These are phyloP conservation scores for Penicillium simplicissimum DNA, from an alignment of 495 filamentous ascomycete species.

Conservation along the genomic window DNA sequence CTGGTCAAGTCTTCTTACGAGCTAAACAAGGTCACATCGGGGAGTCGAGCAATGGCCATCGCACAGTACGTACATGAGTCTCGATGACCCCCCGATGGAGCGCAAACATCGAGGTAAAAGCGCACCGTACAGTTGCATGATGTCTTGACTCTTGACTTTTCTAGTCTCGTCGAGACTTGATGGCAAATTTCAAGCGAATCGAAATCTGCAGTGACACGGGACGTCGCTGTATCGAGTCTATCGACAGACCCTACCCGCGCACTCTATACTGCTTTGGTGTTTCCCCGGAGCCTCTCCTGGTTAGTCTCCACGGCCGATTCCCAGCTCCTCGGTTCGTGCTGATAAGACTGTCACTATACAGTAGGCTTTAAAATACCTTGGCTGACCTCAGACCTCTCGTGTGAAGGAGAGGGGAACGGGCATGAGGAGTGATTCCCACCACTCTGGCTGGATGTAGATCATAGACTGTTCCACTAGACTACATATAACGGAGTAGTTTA, in stretches of 20 bases:
- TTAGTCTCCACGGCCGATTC: not conserved
- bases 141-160: too few relatives aligned
- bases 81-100: not conserved
- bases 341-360: too few relatives aligned
- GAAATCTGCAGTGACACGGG: slow-evolving; percentile 3
- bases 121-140: not conserved
- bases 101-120: not conserved
- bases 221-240: not conserved
- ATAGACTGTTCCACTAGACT: not conserved
- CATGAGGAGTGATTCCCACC: not conserved
- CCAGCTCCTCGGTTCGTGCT: not conserved
- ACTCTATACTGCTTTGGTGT: slow-evolving; percentile 9
- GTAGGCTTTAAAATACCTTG: not conserved
- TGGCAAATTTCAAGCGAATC: not conserved
- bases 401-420: not conserved
- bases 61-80: not conserved
- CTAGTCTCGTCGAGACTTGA: not conserved
- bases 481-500: not conserved
- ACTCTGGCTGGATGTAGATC: not conserved
- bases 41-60: not conserved
- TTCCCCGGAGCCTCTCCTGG: slow-evolving; percentile 10
- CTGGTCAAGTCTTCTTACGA: not conserved
- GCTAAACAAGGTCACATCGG: not conserved
- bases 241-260: slow-evolving; percentile 8
- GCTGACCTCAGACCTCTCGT: not conserved